phyloP scores from a whole-genome alignment of 75 land plant genomes.

The Pseudotsuga menziesii region DNA sequence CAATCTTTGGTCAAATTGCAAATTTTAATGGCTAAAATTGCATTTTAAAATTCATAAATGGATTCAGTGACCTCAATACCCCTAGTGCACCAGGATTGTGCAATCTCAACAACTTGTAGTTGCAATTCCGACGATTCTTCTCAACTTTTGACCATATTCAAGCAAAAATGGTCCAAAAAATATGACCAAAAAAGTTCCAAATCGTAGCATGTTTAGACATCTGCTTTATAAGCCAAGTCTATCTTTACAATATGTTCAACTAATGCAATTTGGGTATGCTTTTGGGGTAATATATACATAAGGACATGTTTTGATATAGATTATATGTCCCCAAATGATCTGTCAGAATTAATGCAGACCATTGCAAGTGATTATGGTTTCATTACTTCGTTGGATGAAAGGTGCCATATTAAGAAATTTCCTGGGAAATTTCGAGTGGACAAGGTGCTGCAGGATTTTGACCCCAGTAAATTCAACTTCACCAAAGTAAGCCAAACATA shows the following conservation, averaged over 20 bases:
- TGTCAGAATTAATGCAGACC: constrained; percentile 27
- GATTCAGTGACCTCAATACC: too few species aligned
- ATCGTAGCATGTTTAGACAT: too few species aligned
- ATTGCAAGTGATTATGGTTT: constrained; percentile 83
- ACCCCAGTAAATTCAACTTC: constrained; percentile 89
- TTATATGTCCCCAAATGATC: neutral
- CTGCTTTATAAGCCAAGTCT: too few species aligned
- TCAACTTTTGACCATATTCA: too few species aligned
- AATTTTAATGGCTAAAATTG: too few species aligned
- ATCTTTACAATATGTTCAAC: neutral
- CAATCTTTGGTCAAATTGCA: too few species aligned
- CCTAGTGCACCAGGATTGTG: too few species aligned
- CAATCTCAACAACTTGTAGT: too few species aligned
- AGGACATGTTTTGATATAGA: neutral
- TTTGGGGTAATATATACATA: neutral
- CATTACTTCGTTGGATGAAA: constrained; percentile 91
- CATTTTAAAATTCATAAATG: too few species aligned
- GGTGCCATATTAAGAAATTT: constrained; percentile 85
- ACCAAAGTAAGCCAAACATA: constrained; percentile 70
- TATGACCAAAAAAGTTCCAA: too few species aligned
- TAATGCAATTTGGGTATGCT: neutral
- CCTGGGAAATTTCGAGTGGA: constrained; percentile 92
- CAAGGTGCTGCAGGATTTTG: constrained; percentile 86
- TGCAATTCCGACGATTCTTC: too few species aligned
- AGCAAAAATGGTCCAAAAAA: too few species aligned